Evolutionary conservation across 352 stramenopile genomes (phyloP), one percentile per base, ranked within the genome.

Genomic region (Phytophthora niederhauseri): DNA sequence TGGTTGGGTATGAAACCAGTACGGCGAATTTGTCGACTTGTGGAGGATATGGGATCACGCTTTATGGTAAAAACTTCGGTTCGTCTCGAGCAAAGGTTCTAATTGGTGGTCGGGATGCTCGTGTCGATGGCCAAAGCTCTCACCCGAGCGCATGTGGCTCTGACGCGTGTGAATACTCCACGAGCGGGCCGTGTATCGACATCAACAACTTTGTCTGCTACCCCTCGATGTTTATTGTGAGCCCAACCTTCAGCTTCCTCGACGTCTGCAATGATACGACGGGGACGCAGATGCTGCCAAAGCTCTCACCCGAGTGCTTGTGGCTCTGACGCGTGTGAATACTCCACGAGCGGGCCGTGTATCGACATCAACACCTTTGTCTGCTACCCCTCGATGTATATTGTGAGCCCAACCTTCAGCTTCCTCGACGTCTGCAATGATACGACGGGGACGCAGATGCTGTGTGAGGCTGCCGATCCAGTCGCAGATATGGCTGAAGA

Each of bases 51-150:
- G 60, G 73, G 2, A 75, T 92, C 26, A 76, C 78, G 17, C 63
- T 94, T 4, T 87, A 85, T 41, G 86, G 84, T 1, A 82, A 74
- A 48, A 90, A 92, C 57, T 90, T 93, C 60, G 85, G 85, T 30
- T 68, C 36, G n/a, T 61, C 64, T 12, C 57, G 75, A 26, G 56
- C 78, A 3, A 73, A 70, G 49, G 70, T 89, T 4, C 56, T 91
- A 5, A 82, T 91, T 57, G 82, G 78, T 17, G 82, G 80, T 20
- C 78, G 82, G 0, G 82, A 91, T 28, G 82, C 82, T 5, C 79
- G 82, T 30, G 38, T 73, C 4, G 82, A 91, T 57, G 64, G 73
- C 14, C 72, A 61, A 17, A 87, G 76, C 45, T 72, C 68, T 9
- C 73, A 89, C 55, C 57, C 72, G 12, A 64, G 56, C 0, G 78